A percentile compares a stretch with the other conserved stretches of the same genome.
phyloP scores from a whole-genome alignment of 805 yeast species.

The Myxozyma neotropica region DNA sequence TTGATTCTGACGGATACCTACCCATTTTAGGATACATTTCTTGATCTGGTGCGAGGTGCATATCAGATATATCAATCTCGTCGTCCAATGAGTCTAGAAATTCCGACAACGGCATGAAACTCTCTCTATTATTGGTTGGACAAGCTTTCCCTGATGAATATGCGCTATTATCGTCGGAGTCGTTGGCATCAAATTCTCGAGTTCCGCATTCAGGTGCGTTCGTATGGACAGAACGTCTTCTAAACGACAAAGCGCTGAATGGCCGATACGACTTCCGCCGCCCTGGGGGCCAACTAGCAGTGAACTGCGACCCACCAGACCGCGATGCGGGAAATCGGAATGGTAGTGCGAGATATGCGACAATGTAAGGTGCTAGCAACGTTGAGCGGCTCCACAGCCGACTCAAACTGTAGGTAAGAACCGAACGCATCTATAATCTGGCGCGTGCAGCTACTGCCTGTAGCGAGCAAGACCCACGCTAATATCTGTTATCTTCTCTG shows the following conservation, averaged over 20 bases:
- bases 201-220: not conserved
- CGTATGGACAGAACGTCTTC: not conserved
- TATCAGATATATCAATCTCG: not conserved
- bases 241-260: not conserved
- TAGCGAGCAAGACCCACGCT: not conserved
- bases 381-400: slow-evolving; percentile 18
- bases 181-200: not conserved
- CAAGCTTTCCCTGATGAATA: no score
- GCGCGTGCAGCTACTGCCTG: not conserved
- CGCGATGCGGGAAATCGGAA: not conserved
- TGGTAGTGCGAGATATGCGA: not conserved
- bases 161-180: not conserved
- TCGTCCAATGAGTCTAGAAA: slow-evolving; percentile 5
- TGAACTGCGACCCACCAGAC: not conserved
- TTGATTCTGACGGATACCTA: no score
- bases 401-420: slow-evolving; percentile 17
- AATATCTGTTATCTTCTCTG: no score
- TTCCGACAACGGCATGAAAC: not conserved
- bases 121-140: no score
- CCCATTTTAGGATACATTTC: no score
- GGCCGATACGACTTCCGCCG: not conserved
- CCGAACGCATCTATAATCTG: slow-evolving; percentile 17
- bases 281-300: not conserved
- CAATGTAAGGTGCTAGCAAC: not conserved
- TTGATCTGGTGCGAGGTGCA: not conserved